These are phyloP conservation scores for Saturnispora dispora DNA, from an alignment of 805 yeast genomes.

Conservation along the genomic window DNA sequence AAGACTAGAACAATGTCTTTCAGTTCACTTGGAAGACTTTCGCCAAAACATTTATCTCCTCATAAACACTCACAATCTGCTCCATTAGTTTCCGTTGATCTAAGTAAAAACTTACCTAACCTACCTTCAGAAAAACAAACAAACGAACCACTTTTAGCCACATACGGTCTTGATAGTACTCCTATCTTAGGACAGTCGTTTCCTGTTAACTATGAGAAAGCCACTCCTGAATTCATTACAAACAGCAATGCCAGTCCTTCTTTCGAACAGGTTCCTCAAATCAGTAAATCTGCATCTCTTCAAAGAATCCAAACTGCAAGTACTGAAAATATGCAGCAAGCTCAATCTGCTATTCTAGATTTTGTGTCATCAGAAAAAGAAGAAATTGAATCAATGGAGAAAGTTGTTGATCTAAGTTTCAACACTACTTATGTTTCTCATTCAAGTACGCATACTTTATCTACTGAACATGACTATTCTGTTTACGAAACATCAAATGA, in stretches of 20 bases:
- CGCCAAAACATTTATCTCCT: conserved; percentile 3
- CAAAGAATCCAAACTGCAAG: conserved; percentile 7
- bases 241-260: conserved; percentile 2
- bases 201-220: neutral
- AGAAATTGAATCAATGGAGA: conserved; percentile 4
- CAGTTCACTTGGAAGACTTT: conserved; percentile 2
- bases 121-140: conserved; percentile 5
- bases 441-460: neutral
- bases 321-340: conserved; percentile 8
- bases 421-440: neutral
- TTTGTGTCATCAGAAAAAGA: conserved; percentile 4
- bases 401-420: conserved; percentile 1
- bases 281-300: conserved; percentile 3
- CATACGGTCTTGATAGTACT: conserved; percentile 18
- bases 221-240: neutral
- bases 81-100: conserved; percentile 1
- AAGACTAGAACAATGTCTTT: conserved; percentile 5
- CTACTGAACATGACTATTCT: neutral
- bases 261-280: conserved; percentile 2
- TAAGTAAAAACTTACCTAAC: conserved; percentile 3
- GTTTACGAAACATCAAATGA: neutral
- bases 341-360: conserved; percentile 11
- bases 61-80: conserved; percentile 11
- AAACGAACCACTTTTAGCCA: conserved; percentile 11
- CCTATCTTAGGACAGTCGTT: conserved; percentile 6